Evolutionary conservation across 371 early-diverging fungal genomes (phyloP).

Genomic region (Mortierella sp.): DNA sequence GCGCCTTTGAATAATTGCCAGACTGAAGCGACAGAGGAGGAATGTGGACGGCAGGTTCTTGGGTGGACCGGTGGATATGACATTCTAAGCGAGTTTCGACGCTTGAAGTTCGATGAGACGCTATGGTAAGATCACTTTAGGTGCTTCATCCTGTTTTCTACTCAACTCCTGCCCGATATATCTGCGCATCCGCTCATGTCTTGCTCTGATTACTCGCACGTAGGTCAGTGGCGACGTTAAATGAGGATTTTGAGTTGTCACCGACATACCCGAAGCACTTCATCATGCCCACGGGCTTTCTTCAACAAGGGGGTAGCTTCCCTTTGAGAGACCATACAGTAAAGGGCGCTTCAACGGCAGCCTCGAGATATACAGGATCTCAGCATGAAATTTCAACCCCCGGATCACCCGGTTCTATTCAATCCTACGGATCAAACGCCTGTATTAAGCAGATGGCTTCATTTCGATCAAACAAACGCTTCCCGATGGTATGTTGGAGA

Average conservation of each 20-base stretch:
- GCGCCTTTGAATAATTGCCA: not conserved
- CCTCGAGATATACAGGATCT: not conserved
- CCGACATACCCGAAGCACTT: conserved; percentile 43
- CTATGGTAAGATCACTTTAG: conserved; percentile 20
- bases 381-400: not conserved
- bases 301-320: conserved; percentile 1
- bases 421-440: conserved; percentile 1
- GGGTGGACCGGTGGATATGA: conserved; percentile 42
- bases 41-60: not conserved
- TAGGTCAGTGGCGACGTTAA: conserved; percentile 35
- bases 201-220: not conserved
- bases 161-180: not conserved
- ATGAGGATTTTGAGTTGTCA: conserved; percentile 31
- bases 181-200: not conserved
- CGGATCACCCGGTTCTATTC: not conserved
- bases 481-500: conserved; percentile 47
- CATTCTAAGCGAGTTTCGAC: conserved; percentile 22
- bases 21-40: not conserved
- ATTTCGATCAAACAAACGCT: conserved; percentile 39
- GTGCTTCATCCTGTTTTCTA: not conserved
- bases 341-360: not conserved
- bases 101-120: conserved; percentile 19
- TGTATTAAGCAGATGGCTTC: conserved; percentile 30
- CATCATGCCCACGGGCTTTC: conserved; percentile 33
- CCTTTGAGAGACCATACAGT: not conserved